phyloP scores from a whole-genome alignment of 495 filamentous ascomycete species.

The Podospora pseudopauciseta region DNA sequence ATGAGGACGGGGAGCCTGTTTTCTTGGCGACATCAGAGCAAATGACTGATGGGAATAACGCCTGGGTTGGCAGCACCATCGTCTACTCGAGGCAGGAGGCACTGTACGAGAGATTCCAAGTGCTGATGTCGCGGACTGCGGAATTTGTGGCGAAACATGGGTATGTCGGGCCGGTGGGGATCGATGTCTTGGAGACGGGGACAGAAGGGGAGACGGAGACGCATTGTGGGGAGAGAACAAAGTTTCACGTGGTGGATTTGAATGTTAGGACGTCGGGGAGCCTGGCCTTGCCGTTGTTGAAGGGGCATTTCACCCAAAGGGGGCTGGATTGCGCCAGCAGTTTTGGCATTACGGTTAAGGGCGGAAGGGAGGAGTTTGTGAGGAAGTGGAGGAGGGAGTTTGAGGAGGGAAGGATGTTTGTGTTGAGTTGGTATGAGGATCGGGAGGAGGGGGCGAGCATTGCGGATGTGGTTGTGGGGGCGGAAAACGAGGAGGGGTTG shows the following conservation, averaged over 20 bases:
- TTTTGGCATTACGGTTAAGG: constrained; percentile 19
- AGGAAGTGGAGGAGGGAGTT: constrained; percentile 22
- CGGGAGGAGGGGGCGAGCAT: constrained; percentile 17
- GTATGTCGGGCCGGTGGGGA: constrained; percentile 35
- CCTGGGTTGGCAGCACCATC: constrained; percentile 34
- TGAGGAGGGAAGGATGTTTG: constrained; percentile 23
- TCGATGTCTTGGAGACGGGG: constrained; percentile 30
- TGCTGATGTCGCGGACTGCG: constrained; percentile 23
- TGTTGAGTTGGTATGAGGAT: constrained; percentile 34
- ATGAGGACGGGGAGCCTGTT: constrained; percentile 13
- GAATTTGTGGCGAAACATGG: constrained; percentile 24
- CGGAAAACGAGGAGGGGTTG: constrained; percentile 22
- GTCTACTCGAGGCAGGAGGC: constrained; percentile 25
- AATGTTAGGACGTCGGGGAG: constrained; percentile 37
- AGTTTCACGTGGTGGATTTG: constrained; percentile 32
- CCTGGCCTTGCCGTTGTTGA: constrained; percentile 27
- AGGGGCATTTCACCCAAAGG: constrained; percentile 22
- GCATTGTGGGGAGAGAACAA: constrained; percentile 8
- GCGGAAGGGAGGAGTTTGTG: constrained; percentile 22
- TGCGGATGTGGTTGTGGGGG: constrained; percentile 31
- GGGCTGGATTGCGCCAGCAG: constrained; percentile 27
- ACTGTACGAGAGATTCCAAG: constrained; percentile 23
- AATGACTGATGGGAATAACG: constrained; percentile 23
- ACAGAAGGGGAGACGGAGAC: constrained; percentile 2
- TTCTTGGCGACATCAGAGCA: constrained; percentile 34